Conservation (phyloP, 2,329 filamentous ascomycete genomes). For the Pseudopyricularia cyperi region DNA sequence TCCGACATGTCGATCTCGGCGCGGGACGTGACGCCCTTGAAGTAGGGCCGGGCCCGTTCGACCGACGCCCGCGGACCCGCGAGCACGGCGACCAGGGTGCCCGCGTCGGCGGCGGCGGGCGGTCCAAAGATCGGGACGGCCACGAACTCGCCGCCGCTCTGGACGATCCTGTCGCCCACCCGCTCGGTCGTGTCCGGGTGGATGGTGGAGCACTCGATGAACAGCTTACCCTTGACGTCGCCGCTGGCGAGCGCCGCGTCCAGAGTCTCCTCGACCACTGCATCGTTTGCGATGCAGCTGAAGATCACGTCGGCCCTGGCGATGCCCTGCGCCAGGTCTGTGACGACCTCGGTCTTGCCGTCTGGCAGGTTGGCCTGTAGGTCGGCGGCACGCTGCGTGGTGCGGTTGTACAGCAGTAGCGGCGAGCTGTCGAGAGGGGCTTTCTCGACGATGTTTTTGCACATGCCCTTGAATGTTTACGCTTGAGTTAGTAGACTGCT, state of each 20-base stretch:
- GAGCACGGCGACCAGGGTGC: constrained; percentile 59
- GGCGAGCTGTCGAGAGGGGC: constrained; percentile 52
- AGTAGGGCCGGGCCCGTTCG: constrained; percentile 54
- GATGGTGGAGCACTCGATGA: constrained; percentile 80
- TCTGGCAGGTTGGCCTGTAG: constrained; percentile 46
- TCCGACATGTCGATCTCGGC: constrained; percentile 58
- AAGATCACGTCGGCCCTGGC: constrained; percentile 66
- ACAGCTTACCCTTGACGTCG: constrained; percentile 56
- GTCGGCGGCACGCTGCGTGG: constrained; percentile 48
- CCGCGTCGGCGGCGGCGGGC: constrained; percentile 56
- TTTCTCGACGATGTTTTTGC: constrained; percentile 70
- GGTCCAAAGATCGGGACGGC: constrained; percentile 60
- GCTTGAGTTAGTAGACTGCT: background rate
- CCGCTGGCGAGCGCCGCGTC: constrained; percentile 35
- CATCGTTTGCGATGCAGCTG: constrained; percentile 67
- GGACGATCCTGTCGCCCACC: constrained; percentile 43
- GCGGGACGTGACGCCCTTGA: constrained; percentile 57
- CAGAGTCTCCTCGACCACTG: constrained; percentile 53
- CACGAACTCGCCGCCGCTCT: constrained; percentile 58
- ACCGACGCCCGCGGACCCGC: constrained; percentile 51
- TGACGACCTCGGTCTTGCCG: constrained; percentile 50
- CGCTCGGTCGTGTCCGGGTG: constrained; percentile 68
- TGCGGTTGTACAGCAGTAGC: constrained; percentile 72
- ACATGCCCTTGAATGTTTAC: constrained; percentile 51
- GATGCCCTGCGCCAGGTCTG: constrained; percentile 53